These are phyloP conservation scores for Fusarium denticulatum DNA, from an alignment of 2,329 filamentous ascomycete species.

Conservation along the genomic window DNA sequence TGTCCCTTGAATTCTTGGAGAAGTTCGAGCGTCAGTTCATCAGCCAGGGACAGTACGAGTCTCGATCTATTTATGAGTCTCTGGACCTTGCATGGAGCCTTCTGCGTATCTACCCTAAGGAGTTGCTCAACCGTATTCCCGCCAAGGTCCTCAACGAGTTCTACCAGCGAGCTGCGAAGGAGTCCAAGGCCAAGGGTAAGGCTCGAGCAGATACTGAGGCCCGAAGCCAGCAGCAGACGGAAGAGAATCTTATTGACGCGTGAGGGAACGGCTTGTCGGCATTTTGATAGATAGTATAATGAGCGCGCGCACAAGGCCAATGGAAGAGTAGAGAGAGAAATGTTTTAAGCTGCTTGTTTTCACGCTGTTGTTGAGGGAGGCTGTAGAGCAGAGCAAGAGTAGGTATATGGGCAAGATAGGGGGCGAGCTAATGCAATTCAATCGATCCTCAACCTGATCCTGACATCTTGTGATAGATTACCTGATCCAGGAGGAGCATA, in stretches of 20 bases:
- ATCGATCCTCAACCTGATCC: conserved; percentile 26
- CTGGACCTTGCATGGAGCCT: conserved; percentile 96
- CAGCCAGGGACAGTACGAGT: conserved; percentile 90
- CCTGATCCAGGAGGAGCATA: not conserved
- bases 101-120: conserved; percentile 97
- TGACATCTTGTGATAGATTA: not conserved
- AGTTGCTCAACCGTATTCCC: conserved; percentile 94
- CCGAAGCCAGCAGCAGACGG: conserved; percentile 55
- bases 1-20: conserved; percentile 96
- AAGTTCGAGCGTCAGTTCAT: conserved; percentile 99
- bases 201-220: conserved; percentile 56
- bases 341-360: conserved; percentile 40
- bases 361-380: conserved; percentile 31
- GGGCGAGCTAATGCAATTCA: conserved; percentile 47
- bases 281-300: conserved; percentile 44
- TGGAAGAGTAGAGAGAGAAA: conserved; percentile 38
- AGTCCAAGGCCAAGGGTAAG: conserved; percentile 71
- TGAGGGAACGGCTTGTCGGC: conserved; percentile 45
- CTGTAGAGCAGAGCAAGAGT: conserved; percentile 36
- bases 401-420: conserved; percentile 44
- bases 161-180: conserved; percentile 75
- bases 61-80: conserved; percentile 89
- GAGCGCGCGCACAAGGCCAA: conserved; percentile 35
- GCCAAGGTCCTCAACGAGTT: conserved; percentile 85
- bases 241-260: conserved; percentile 71